Conservation (phyloP, 139 green algal species). For the Ulvella scutata region DNA sequence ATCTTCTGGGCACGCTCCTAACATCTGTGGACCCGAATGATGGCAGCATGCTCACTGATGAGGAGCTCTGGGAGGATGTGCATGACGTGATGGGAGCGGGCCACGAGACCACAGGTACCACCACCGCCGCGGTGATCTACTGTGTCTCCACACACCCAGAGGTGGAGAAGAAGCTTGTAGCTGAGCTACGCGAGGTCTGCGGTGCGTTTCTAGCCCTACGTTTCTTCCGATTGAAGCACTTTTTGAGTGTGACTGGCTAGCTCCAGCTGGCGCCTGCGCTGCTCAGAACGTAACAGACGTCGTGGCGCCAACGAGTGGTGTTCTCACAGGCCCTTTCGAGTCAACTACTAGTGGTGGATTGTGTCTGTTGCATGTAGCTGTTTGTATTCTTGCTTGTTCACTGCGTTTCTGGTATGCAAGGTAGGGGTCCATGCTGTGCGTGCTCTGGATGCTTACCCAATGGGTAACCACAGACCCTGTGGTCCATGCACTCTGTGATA, state of each 20-base stretch:
- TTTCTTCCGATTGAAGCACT: background rate
- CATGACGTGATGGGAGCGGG: conserved; percentile 48
- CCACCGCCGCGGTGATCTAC: conserved; percentile 36
- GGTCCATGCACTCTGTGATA: too few relatives aligned
- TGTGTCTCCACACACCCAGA: conserved; percentile 33
- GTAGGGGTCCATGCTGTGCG: too few relatives aligned
- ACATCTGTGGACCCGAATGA: background rate
- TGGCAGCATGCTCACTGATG: conserved; percentile 28
- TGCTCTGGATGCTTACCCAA: too few relatives aligned
- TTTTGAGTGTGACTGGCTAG: background rate
- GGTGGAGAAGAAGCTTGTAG: conserved; percentile 22
- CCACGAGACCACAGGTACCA: conserved; percentile 56
- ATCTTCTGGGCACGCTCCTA: conserved; percentile 44
- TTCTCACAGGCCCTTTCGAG: too few relatives aligned
- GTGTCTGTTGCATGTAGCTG: too few relatives aligned
- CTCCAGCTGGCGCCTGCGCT: too few relatives aligned
- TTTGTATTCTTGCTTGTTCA: too few relatives aligned
- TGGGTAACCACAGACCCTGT: too few relatives aligned
- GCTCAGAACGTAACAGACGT: conserved; percentile 7
- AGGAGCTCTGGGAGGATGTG: conserved; percentile 57
- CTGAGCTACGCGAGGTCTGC: conserved; percentile 31
- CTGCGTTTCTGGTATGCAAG: too few relatives aligned
- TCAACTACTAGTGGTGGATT: too few relatives aligned
- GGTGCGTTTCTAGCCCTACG: conserved; percentile 8
- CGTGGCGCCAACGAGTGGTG: background rate